Evolutionary conservation across 192 early-diverging fungal species (phyloP), one percentile per base, ranked within the genome.

Genomic region (Backusella tarrabulga): DNA sequence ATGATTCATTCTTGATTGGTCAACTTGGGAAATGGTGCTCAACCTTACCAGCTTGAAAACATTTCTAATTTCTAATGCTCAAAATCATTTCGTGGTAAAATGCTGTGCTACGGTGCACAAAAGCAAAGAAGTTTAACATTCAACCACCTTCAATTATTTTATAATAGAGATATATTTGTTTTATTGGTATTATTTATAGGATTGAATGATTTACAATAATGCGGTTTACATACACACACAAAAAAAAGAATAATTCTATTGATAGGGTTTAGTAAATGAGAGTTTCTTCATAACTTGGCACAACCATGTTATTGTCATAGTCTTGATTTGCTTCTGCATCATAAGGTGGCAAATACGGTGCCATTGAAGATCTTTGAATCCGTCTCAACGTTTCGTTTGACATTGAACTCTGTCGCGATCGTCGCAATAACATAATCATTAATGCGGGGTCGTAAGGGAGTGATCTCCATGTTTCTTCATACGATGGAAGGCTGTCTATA

Each of bases 381-480:
- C 26, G 23, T 23, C 21, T 12, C 26, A 63, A 29, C 11, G 21
- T 63, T 63, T 29, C 26, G 23, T 63, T 29, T 63, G 56, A 63
- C n/a, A 4, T 8, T 29, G 56, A 23, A 29, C 23, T 63, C 26
- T 63, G 56, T 63, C 26, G 56, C 1, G 67, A 68, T 35, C 35
- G 67, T 36, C 35, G 67, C 17, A 77, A 44, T 14, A 79, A 36
- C 21, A 41, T 36, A 11, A 68, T 32, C 77, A 79, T 74, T 15
- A 74, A 21, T 7, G 34, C n/a, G 1, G 77, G 77, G 14, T 79
- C 42, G 23, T 82, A 82, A 36, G 81, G 81, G 8, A 79, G 36
- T 23, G 77, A 75, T 14, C 71, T 54, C 40, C 71, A 71, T 14
- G 77, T 71, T 42, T 82, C 74, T 54, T 82, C 81, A 36, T 82